Evolutionary conservation across 179 eudicot species (phyloP).

Genomic region (Sideroxylon spinosum): DNA sequence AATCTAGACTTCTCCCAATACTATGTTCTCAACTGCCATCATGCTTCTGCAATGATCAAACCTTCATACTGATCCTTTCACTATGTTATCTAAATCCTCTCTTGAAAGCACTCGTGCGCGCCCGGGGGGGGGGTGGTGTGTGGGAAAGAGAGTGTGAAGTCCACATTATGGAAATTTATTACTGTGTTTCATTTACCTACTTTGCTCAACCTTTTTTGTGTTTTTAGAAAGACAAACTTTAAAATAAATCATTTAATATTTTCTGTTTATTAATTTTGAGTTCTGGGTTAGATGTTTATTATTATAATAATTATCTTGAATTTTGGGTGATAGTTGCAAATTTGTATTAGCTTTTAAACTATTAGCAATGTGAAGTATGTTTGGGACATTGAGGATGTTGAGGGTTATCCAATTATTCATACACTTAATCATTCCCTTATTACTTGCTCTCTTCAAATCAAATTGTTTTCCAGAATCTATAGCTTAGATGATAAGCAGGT

Average conservation of each 20-base stretch:
- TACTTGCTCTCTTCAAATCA: neutral
- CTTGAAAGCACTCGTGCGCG: too few species aligned
- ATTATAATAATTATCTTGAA: neutral
- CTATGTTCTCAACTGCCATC: constrained; percentile 17
- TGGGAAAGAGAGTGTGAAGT: too few species aligned
- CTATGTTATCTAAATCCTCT: neutral
- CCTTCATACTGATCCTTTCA: constrained; percentile 53
- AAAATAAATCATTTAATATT: too few species aligned
- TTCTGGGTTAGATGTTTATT: neutral
- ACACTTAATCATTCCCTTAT: too few species aligned
- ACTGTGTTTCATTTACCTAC: neutral
- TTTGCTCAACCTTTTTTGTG: neutral
- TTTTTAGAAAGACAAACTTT: too few species aligned
- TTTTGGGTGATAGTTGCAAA: neutral
- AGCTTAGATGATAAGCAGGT: neutral
- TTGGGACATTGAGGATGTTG: neutral
- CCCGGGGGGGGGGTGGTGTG: too few species aligned
- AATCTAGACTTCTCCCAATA: constrained; percentile 64
- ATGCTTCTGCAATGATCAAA: constrained; percentile 48
- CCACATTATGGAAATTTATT: too few species aligned
- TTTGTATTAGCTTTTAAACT: neutral
- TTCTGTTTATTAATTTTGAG: neutral
- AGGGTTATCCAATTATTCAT: neutral
- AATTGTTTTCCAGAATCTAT: neutral
- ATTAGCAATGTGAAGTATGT: neutral